Conservation (phyloP, 192 early-diverging fungal species). For the Backusella parvicylindrica region DNA sequence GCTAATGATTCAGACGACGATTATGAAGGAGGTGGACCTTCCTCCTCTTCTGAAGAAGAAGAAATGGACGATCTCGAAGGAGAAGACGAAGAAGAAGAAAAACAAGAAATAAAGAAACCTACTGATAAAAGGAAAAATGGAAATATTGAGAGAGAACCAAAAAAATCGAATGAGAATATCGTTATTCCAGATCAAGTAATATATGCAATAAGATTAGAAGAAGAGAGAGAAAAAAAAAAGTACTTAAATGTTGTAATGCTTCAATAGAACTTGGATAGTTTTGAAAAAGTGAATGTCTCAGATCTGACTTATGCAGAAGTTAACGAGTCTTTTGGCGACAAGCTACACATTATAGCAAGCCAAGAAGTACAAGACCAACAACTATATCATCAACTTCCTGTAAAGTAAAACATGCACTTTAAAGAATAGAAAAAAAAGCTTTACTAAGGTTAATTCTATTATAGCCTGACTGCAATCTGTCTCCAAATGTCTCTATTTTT, state of each 20-base stretch:
- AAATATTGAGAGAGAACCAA: not conserved
- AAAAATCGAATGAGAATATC: not conserved
- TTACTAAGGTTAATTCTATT: not conserved
- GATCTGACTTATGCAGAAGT: not conserved
- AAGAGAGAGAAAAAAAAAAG: not conserved
- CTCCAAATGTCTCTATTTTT: not conserved
- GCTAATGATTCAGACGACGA: not conserved
- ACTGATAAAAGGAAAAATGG: not conserved
- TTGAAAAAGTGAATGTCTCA: not conserved
- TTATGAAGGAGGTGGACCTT: not conserved
- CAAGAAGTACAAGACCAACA: conserved; percentile 14
- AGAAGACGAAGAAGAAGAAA: not conserved
- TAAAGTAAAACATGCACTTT: not conserved
- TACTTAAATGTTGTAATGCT: not conserved
- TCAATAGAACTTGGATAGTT: not conserved
- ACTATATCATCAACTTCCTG: conserved; percentile 10
- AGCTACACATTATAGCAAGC: not conserved
- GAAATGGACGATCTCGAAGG: not conserved
- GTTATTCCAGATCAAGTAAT: not conserved
- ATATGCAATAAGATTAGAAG: not conserved
- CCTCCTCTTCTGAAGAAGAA: not conserved
- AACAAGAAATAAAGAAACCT: not conserved
- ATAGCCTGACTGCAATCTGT: conserved; percentile 8
- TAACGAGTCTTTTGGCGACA: not conserved
- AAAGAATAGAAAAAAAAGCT: not conserved